Base-by-base conservation (phyloP, 2,329 filamentous ascomycete genomes). In the Cucurbitaria berberidis region DNA sequence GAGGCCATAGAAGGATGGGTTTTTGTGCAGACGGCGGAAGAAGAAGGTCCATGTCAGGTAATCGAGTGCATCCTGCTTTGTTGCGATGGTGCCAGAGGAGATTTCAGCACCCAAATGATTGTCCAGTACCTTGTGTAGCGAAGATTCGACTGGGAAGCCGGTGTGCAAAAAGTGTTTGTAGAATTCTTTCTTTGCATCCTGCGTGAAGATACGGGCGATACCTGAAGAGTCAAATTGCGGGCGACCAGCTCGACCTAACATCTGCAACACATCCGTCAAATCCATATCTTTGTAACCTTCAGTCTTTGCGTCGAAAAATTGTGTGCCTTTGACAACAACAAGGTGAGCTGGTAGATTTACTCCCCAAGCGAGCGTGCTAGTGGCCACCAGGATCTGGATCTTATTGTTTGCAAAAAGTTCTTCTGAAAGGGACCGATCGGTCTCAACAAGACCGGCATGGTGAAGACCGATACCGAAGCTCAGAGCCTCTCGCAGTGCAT, bases 11-110 rank as follows among this genome's bases (percentile, higher is more conserved):
- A 96, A 99, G 0, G 93, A 96, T 1, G 95, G 95, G 66, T 99
- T 99, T 81, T 99, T 99, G 80, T 99, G 95, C 34, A 99, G 79
- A 10, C 95, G 84, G 2, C 96, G 86, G 83, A 99, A 99, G 84
- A 99, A 99, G 80, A 99, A 99, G 0, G 96, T 99, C 95, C 96
- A 99, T 0, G 95, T 99, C 47, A 99, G 79, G 71, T 99, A 99
- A 75, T 99, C 96, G 3, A 99, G 83, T 0, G 95, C 95, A 76
- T 99, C 95, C 76, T 99, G 95, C 76, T 97, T 97, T 8, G 92
- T 96, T 27, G 89, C 81, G 45, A 99, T 90, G 0, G 95, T 99
- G 63, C 91, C 93, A 0, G 95, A 91, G 0, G 93, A 96, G 5
- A 98, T 87, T 77, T 99, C 95, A 53, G 95, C 95, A 57, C 92